Percentiles rank a stretch among this genome's conserved stretches.
Conservation (phyloP, 306 rosid genomes). For the Casuarina equisetifolia region DNA sequence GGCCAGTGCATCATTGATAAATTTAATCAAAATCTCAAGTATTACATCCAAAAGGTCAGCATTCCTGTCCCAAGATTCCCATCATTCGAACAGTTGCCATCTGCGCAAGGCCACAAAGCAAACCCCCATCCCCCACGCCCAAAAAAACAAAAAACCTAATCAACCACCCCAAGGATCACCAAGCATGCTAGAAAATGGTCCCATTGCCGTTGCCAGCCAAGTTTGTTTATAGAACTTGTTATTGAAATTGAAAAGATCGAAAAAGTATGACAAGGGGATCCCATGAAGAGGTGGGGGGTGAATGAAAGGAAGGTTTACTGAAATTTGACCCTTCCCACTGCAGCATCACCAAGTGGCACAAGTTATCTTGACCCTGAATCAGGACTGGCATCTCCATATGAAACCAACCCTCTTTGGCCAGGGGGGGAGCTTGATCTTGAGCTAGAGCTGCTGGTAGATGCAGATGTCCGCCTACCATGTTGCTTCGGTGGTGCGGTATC, state of each 20-base stretch:
- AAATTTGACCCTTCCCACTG: not conserved
- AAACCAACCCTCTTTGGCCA: slow-evolving; percentile 82
- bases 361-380: slow-evolving; percentile 46
- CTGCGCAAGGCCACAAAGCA: not conserved
- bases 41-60: not conserved
- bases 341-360: slow-evolving; percentile 1
- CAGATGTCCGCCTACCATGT: slow-evolving; percentile 37
- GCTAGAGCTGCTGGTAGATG: slow-evolving; percentile 64
- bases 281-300: not conserved
- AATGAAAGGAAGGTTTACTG: not conserved
- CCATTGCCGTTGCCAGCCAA: not conserved
- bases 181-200: not conserved
- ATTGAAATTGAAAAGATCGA: not conserved
- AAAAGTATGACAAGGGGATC: not conserved
- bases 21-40: not conserved
- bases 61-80: not conserved
- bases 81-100: not conserved
- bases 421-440: slow-evolving; percentile 80
- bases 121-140: not conserved
- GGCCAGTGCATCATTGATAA: not conserved
- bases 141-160: not conserved
- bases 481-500: slow-evolving; percentile 50
- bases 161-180: not conserved
- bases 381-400: slow-evolving; percentile 83
- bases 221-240: not conserved